These are phyloP conservation scores for Monosporascus sp. DNA, from an alignment of 2,329 filamentous ascomycete species.

Conservation along the genomic window DNA sequence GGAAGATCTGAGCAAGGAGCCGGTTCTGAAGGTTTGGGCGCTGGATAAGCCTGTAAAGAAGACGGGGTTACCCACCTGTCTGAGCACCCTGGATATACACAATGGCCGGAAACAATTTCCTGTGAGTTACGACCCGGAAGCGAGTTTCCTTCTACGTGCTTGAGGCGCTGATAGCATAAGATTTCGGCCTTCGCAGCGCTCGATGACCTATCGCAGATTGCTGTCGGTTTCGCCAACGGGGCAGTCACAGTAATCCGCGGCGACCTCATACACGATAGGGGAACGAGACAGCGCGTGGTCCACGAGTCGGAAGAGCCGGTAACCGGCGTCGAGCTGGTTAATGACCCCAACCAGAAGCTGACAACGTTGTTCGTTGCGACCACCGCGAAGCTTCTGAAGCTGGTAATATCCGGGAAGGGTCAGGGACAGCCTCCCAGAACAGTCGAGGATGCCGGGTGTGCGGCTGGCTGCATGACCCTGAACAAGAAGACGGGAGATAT, in stretches of 20 bases:
- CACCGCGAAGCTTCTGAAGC: constrained; percentile 78
- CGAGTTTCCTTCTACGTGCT: too few species aligned
- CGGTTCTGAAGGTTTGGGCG: constrained; percentile 94
- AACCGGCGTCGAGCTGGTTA: constrained; percentile 77
- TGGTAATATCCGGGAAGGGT: constrained; percentile 81
- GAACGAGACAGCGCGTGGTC: constrained; percentile 88
- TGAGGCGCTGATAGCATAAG: constrained; percentile 30
- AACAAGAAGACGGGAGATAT: constrained; percentile 78
- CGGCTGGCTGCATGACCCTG: constrained; percentile 89
- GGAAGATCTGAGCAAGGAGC: constrained; percentile 85
- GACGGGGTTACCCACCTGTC: constrained; percentile 80
- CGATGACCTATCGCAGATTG: constrained; percentile 85
- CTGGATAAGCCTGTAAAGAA: constrained; percentile 92
- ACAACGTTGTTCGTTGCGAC: constrained; percentile 91
- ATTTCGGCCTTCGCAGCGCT: constrained; percentile 86
- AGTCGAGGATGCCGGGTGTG: constrained; percentile 85
- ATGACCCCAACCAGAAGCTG: constrained; percentile 48
- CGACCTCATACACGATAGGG: constrained; percentile 90
- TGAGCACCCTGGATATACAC: constrained; percentile 79
- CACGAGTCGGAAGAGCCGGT: constrained; percentile 97
- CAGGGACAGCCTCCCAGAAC: constrained; percentile 86
- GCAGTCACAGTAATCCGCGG: constrained; percentile 90
- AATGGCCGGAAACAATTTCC: constrained; percentile 92
- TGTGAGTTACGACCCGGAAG: constrained; percentile 39
- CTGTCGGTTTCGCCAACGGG: constrained; percentile 93